A percentile compares a stretch with the other conserved stretches of the same genome.
These are phyloP conservation scores for Xylaria sp. DNA, from an alignment of 2,329 filamentous ascomycete genomes.

Conservation along the genomic window DNA sequence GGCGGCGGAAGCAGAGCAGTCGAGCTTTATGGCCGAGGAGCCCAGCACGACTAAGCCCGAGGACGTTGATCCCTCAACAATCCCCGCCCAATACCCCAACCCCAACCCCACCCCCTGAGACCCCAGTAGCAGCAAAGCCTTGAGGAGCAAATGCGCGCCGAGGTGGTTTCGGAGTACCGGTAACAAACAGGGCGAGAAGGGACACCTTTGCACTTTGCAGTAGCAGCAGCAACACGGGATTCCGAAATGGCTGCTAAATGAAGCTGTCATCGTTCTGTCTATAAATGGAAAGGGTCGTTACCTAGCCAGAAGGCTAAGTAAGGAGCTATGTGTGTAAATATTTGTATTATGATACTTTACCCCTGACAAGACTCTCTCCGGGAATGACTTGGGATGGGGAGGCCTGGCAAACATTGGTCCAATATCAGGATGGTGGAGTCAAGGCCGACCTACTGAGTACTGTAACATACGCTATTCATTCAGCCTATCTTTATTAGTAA, in stretches of 20 bases:
- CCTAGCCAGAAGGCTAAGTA: neutral
- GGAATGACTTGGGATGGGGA: neutral
- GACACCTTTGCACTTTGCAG: neutral
- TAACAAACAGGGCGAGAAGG: neutral
- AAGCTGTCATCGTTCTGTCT: constrained; percentile 4
- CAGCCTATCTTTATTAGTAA: neutral
- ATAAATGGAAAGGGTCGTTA: constrained; percentile 1
- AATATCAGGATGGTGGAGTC: constrained; percentile 3
- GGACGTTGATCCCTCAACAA: constrained; percentile 13
- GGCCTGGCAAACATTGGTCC: neutral
- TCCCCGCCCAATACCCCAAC: constrained; percentile 4
- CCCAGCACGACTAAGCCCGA: constrained; percentile 6
- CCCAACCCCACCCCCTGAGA: constrained; percentile 11
- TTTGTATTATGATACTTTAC: constrained; percentile 10
- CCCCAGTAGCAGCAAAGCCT: constrained; percentile 20
- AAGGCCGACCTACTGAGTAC: neutral
- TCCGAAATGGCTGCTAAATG: neutral
- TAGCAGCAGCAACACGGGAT: neutral
- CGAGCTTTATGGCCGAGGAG: constrained; percentile 15
- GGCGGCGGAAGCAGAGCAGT: constrained; percentile 9
- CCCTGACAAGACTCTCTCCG: neutral
- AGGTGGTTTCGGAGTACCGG: neutral
- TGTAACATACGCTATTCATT: neutral
- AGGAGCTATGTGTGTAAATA: constrained; percentile 18
- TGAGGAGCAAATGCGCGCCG: constrained; percentile 21